Base-by-base conservation (phyloP, 352 stramenopile species). In the Globisporangium alternatum region DNA sequence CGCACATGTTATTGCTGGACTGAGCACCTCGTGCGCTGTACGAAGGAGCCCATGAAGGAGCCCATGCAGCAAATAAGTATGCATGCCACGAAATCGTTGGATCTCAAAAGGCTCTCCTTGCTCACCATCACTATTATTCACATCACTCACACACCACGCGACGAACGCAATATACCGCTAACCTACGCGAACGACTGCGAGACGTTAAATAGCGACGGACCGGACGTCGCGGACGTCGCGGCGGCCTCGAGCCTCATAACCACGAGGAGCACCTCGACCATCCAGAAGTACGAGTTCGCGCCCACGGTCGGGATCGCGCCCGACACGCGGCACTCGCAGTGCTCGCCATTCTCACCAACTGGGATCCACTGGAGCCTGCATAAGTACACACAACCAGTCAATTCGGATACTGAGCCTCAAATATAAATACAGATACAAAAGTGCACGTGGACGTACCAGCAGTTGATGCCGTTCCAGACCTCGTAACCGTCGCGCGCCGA, bases 401-500 rank as follows among this genome's bases (percentile, higher is more conserved):
- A 12, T 31, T 52, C 13, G 21, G 5, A 21, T 35, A 51, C 35
- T 25, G 15, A n/a, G 30, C 13, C 3, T 28, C 33, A 30, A 9
- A 33, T 2, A 31, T 54, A 28, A 54, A 21, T 0, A 35, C 21
- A 28, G 30, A 60, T 31, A 17, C 48, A n/a, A 30, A 6, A 33
- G 17, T 22, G 19, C 15, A 55, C 8, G 0, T n/a, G 17, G 19
- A 53, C 59, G 22, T 53, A 67, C 64, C 64, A 69, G 45, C 31
- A 64, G 31, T 61, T 65, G 56, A 64, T 54, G 48, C 64, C 64
- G 48, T 69, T 69, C 64, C 64, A 69, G 25, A 69, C 64, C n/a
- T 65, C 62, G 31, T 67, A 56, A 28, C 61, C 61, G 3, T 66
- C 61, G 9, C 39, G 31, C 13, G 28, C 6, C 21, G 62, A 62